Conservation (phyloP, 768 basidiomycete genomes). For the Pisolithus microcarpus region DNA sequence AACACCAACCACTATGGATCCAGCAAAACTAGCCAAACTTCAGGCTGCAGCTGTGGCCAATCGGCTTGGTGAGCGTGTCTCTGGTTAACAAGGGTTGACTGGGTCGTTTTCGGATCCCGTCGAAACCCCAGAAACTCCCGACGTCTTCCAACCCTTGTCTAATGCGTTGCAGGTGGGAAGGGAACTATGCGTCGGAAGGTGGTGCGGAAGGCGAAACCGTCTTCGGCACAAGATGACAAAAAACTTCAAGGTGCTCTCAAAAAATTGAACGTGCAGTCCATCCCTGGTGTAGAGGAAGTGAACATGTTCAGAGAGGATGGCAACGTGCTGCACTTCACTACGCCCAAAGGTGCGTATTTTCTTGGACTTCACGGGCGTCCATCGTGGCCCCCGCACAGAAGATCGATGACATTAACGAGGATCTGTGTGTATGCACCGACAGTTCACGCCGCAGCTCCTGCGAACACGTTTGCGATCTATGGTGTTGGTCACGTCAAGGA, state of each 20-base stretch:
- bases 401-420: conserved; percentile 16
- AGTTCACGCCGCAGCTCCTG: conserved; percentile 91
- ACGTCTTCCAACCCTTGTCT: conserved; percentile 11
- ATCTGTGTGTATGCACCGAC: conserved; percentile 10
- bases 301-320: conserved; percentile 99
- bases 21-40: conserved; percentile 90
- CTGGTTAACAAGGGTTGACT: conserved; percentile 3
- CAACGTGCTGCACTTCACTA: conserved; percentile 93
- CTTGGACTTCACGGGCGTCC: conserved; percentile 6
- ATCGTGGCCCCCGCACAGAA: conserved; percentile 3
- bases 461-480: conserved; percentile 98
- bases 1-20: conserved; percentile 52
- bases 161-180: conserved; percentile 72
- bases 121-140: conserved; percentile 8
- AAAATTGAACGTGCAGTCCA: conserved; percentile 95
- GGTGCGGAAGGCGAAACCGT: conserved; percentile 83
- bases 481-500: conserved; percentile 95
- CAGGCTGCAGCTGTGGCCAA: conserved; percentile 82
- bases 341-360: conserved; percentile 77
- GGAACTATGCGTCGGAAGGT: conserved; percentile 95
- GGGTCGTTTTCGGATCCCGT: background rate
- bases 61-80: conserved; percentile 73
- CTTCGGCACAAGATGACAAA: conserved; percentile 88
- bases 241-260: conserved; percentile 96
- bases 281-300: conserved; percentile 94